Evolutionary conservation across 805 yeast species (phyloP), one percentile per base, ranked within the genome.

Genomic region (Clavispora santaluciae): DNA sequence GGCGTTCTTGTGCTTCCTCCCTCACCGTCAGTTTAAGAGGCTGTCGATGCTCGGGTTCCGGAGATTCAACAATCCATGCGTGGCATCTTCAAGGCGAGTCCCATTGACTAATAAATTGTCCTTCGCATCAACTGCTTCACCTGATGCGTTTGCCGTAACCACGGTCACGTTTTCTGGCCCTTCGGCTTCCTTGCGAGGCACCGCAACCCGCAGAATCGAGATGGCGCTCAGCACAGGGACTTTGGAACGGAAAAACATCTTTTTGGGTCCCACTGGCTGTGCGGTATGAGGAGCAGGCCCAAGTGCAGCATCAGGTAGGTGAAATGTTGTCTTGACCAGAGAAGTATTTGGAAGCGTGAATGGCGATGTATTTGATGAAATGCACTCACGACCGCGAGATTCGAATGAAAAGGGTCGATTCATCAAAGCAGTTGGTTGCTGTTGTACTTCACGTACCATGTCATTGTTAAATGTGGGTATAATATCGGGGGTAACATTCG

Each of bases 21-120:
- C n/a, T n/a, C n/a, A n/a, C n/a, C 40, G 33, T 40, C 51, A 68
- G 45, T 69, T 69, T 41, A 69, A 59, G 36, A 69, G 60, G 41
- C 59, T 61, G 35, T 68, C 72, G 33, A 68, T 69, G 43, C 66
- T 63, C 5, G 71, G 64, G 52, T 68, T 66, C 26, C 73, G 54
- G 40, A 69, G 59, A 2, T 71, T 57, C 39, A 69, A 53, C 29
- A 69, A 56, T 1, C 70, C 62, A 38, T 63, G 61, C 6, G 68
- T 57, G 3, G 73, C 73, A 44, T 60, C 66, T 31, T 64, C 51
- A 10, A 48, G 42, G 13, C 35, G 41, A 3, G 39, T 38, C 13
- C 35, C 62, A 15, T 59, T 64, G 8, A 56, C 41, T 9, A 53
- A 41, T 12, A 2, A 10, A 16, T 9, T 11, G 30, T n/a, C 30